Percentiles rank a stretch among this genome's conserved stretches.
phyloP scores from a whole-genome alignment of 495 filamentous ascomycete species.

The Filosporella fistucella region DNA sequence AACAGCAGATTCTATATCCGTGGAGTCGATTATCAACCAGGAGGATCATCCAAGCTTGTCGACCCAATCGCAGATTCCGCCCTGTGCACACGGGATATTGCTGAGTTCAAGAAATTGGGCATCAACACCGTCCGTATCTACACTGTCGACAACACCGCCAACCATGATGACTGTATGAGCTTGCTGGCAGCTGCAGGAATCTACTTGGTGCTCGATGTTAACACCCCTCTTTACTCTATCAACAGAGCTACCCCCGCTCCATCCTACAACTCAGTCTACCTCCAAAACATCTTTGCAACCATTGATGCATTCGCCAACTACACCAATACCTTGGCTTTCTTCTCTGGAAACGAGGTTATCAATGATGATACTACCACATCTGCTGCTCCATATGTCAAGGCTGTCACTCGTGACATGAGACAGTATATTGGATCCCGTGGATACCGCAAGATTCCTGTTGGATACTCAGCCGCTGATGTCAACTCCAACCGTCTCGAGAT shows the following conservation, averaged over 20 bases:
- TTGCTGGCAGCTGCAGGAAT: conserved; percentile 79
- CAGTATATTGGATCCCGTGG: conserved; percentile 73
- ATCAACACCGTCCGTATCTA: conserved; percentile 93
- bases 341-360: conserved; percentile 96
- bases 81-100: conserved; percentile 78
- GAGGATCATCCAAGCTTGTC: conserved; percentile 69
- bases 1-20: conserved; percentile 84
- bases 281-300: conserved; percentile 91
- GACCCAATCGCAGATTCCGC: conserved; percentile 75
- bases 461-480: conserved; percentile 89
- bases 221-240: conserved; percentile 63
- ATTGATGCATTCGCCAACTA: conserved; percentile 86
- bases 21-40: conserved; percentile 94
- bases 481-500: conserved; percentile 83
- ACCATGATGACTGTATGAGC: conserved; percentile 84
- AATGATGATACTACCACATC: conserved; percentile 73
- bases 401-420: conserved; percentile 86
- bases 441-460: conserved; percentile 79
- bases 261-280: conserved; percentile 90
- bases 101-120: conserved; percentile 76
- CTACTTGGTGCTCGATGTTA: conserved; percentile 82
- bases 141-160: conserved; percentile 80
- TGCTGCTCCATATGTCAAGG: conserved; percentile 86
- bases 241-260: conserved; percentile 68
- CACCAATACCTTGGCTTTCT: conserved; percentile 88